Evolutionary conservation across 1,284 basidiomycete genomes (phyloP), one percentile per base, ranked within the genome.

Genomic region (Gymnopus androsaceus): DNA sequence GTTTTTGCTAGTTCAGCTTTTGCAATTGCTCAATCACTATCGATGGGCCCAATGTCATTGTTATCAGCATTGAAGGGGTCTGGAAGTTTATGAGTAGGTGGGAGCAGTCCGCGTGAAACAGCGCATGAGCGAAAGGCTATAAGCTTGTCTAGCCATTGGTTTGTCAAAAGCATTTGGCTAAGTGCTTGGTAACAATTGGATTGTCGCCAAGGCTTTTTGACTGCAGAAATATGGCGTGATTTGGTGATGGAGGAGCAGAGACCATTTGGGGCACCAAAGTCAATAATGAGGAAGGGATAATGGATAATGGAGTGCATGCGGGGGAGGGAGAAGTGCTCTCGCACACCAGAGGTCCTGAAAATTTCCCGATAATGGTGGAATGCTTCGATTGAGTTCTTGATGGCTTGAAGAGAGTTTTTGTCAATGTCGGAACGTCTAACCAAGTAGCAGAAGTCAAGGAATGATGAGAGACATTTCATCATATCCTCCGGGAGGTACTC

Each of bases 381-480:
- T 0, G 50, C 15, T 1, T 68, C 50, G n/a, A 63, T 52, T 14
- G 51, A 7, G 14, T 17, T 11, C 14, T 54, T 7, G 30, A 54
- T 46, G 19, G 5, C 23, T 33, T 9, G 7, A 25, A 54, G 30
- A 5, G 14, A 23, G 7, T 17, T 21, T 33, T 54, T 42, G 19
- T 54, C 42, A 11, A 50, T 37, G 38, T 50, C 48, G 11, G 33
- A 28, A 12, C 60, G 62, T 1, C 67, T 67, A 14, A 64, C 65
- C n/a, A 72, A 61, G 47, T 75, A 74, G 57, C 66, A 71, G 51
- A 72, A 71, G 30, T 74, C 69, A 0, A 70, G 56, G 21, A 73
- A 65, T 3, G 66, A 63, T 0, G 58, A 17, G 6, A 73, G 19
- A 5, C 63, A 55, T 19, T 59, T 51, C 6, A 66, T 54, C 50